Percentiles rank a stretch among this genome's conserved stretches.
These are phyloP conservation scores for Suillus spraguei DNA, from an alignment of 768 basidiomycete species.

Conservation along the genomic window DNA sequence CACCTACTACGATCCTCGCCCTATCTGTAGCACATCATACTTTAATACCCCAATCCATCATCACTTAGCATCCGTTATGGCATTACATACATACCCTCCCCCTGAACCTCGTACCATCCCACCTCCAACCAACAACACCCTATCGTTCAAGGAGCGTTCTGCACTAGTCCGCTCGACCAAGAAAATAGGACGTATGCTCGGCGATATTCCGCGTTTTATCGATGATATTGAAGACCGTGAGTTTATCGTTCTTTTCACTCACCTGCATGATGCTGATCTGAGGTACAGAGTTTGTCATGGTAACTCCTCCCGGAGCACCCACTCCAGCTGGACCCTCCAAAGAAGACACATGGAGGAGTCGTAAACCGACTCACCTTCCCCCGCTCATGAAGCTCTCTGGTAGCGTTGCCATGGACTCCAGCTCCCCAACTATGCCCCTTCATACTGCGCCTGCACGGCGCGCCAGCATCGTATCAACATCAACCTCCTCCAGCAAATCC, in stretches of 20 bases:
- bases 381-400: conserved; percentile 26
- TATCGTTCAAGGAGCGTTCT: conserved; percentile 52
- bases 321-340: conserved; percentile 15
- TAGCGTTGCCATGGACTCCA: conserved; percentile 12
- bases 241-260: background rate
- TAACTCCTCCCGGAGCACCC: conserved; percentile 2
- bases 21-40: conserved; percentile 9
- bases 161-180: conserved; percentile 59
- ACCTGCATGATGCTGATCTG: background rate
- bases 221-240: conserved; percentile 33
- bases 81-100: conserved; percentile 15
- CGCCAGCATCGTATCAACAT: conserved; percentile 26
- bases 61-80: conserved; percentile 10
- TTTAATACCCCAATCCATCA: conserved; percentile 13
- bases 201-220: conserved; percentile 58
- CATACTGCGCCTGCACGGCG: conserved; percentile 18
- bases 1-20: conserved; percentile 21
- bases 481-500: conserved; percentile 25
- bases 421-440: conserved; percentile 2
- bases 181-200: conserved; percentile 62
- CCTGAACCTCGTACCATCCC: conserved; percentile 40
- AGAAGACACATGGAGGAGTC: conserved; percentile 23
- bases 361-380: conserved; percentile 30
- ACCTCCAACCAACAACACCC: conserved; percentile 61
- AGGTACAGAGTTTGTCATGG: conserved; percentile 7